A percentile compares a stretch with the other conserved stretches of the same genome.
These are phyloP conservation scores for Escovopsis sp. DNA, from an alignment of 2,329 filamentous ascomycete genomes.

Conservation along the genomic window DNA sequence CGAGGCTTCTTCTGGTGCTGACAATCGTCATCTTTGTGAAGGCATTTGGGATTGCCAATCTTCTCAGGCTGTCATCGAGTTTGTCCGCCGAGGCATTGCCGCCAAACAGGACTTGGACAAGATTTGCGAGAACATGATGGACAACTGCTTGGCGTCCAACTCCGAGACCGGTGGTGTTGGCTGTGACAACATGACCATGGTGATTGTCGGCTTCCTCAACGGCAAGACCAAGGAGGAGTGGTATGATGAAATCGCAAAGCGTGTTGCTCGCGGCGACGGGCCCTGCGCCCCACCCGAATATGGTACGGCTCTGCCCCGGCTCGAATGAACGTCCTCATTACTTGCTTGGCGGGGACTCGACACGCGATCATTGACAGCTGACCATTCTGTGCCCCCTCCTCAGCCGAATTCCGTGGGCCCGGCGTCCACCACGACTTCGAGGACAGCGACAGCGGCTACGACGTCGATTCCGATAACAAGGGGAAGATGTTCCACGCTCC, in stretches of 20 bases:
- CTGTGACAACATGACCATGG: slow-evolving; percentile 99
- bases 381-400: slow-evolving; percentile 11
- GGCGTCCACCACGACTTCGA: slow-evolving; percentile 73
- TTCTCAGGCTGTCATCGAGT: slow-evolving; percentile 92
- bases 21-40: slow-evolving; percentile 21
- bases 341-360: slow-evolving; percentile 6
- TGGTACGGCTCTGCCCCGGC: slow-evolving; percentile 55
- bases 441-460: slow-evolving; percentile 64
- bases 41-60: slow-evolving; percentile 99
- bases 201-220: slow-evolving; percentile 73
- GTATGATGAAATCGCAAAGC: slow-evolving; percentile 90
- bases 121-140: slow-evolving; percentile 99
- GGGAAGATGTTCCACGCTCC: slow-evolving; percentile 48
- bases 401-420: slow-evolving; percentile 74
- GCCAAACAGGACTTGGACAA: slow-evolving; percentile 88
- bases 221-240: slow-evolving; percentile 94
- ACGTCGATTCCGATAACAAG: slow-evolving; percentile 56
- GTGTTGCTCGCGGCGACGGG: slow-evolving; percentile 91
- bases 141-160: slow-evolving; percentile 96
- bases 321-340: slow-evolving; percentile 4
- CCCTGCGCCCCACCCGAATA: slow-evolving; percentile 98
- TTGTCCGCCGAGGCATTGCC: slow-evolving; percentile 88
- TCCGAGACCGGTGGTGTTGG: slow-evolving; percentile 95
- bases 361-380: slow-evolving; percentile 11
- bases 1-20: background rate